Conservation (phyloP, 129 eudicot genomes). For the Flaveria brownii region DNA sequence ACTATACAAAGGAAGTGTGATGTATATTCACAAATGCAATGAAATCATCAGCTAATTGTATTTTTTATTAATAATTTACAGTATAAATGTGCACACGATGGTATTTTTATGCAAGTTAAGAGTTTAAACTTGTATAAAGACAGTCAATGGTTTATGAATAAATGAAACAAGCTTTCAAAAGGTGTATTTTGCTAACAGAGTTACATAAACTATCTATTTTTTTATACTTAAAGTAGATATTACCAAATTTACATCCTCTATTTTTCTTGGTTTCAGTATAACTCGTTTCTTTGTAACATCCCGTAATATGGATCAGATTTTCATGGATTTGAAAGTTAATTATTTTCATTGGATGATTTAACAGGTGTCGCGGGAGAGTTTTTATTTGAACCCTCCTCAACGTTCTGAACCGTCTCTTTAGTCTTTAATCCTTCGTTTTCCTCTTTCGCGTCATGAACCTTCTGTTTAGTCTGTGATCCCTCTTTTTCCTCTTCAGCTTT, state of each 20-base stretch:
- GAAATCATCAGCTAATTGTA: too few relatives aligned
- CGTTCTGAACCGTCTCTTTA: constrained; percentile 43
- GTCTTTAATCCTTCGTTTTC: constrained; percentile 7
- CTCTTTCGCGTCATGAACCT: constrained; percentile 33
- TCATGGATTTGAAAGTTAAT: constrained; percentile 25
- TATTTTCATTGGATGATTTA: constrained; percentile 24
- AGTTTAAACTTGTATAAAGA: too few relatives aligned
- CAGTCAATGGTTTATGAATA: not conserved
- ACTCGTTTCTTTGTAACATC: constrained; percentile 6
- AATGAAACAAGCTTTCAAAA: constrained; percentile 36
- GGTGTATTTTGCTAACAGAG: constrained; percentile 23
- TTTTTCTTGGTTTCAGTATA: not conserved
- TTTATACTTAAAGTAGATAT: constrained; percentile 28
- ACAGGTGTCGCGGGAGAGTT: constrained; percentile 30
- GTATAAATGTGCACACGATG: too few relatives aligned
- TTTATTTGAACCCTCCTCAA: constrained; percentile 41
- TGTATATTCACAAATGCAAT: too few relatives aligned
- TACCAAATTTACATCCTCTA: constrained; percentile 6
- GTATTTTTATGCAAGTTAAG: too few relatives aligned
- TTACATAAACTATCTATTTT: constrained; percentile 17
- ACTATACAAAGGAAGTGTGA: too few relatives aligned
- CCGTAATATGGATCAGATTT: constrained; percentile 16
- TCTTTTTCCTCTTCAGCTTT: constrained; percentile 57
- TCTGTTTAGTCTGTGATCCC: constrained; percentile 39
- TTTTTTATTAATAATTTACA: too few relatives aligned